Conservation (phyloP, 1,139 yeast genomes). For the Pichiaceae sp. region DNA sequence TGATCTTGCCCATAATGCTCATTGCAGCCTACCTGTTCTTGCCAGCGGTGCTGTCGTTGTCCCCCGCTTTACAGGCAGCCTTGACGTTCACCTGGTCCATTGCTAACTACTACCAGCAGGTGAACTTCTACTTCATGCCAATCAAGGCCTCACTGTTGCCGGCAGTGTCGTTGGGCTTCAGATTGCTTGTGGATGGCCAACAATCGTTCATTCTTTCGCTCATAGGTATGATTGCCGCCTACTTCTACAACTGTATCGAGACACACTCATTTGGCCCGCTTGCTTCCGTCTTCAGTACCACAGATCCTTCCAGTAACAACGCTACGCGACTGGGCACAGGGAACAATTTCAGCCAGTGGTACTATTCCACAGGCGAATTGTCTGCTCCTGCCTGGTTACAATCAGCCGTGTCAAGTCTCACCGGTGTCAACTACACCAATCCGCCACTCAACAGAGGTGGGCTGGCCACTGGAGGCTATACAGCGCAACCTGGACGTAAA, state of each 20-base stretch:
- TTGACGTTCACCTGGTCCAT: constrained; percentile 56
- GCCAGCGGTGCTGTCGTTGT: constrained; percentile 24
- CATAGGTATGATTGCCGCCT: constrained; percentile 47
- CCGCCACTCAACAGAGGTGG: constrained; percentile 20
- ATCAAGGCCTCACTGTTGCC: constrained; percentile 55
- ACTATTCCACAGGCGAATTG: constrained; percentile 27
- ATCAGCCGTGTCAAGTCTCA: constrained; percentile 15
- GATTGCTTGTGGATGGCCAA: constrained; percentile 36
- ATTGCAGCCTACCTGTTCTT: constrained; percentile 22
- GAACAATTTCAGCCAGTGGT: constrained; percentile 13
- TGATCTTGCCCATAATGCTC: constrained; percentile 40
- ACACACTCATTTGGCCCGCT: constrained; percentile 46
- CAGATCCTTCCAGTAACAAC: constrained; percentile 13
- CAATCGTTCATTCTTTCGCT: constrained; percentile 31
- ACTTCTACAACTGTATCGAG: constrained; percentile 52
- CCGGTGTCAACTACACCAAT: constrained; percentile 23
- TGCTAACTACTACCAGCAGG: constrained; percentile 38
- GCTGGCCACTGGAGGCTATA: no score
- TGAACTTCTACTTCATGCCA: constrained; percentile 45
- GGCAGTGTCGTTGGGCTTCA: constrained; percentile 41
- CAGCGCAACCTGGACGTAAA: no score
- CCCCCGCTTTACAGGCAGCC: constrained; percentile 36
- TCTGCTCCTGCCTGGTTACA: constrained; percentile 29
- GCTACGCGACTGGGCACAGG: constrained; percentile 24
- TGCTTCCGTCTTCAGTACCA: constrained; percentile 20